phyloP scores from a whole-genome alignment of 306 rosid genomes.

The Pyrus bretschneideri region DNA sequence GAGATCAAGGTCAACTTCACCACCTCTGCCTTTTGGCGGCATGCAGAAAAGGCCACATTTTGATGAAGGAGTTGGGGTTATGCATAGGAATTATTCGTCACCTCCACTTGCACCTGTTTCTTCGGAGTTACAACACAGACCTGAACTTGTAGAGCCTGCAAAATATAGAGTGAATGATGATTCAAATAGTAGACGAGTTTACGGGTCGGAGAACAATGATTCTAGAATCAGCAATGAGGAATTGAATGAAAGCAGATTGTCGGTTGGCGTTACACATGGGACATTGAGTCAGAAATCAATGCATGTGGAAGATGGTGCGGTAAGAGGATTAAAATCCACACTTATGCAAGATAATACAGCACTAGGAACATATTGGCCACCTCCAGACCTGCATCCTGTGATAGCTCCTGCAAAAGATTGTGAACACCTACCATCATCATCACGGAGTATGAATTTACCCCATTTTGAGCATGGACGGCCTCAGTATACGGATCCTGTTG shows the following conservation, averaged over 20 bases:
- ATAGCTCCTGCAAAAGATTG: constrained; percentile 29
- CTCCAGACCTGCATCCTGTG: constrained; percentile 29
- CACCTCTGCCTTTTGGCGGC: constrained; percentile 31
- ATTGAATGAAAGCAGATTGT: constrained; percentile 33
- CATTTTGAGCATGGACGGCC: constrained; percentile 47
- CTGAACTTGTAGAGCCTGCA: constrained; percentile 27
- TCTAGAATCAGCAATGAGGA: constrained; percentile 41
- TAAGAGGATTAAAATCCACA: constrained; percentile 17
- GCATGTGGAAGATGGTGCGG: constrained; percentile 31
- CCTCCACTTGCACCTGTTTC: constrained; percentile 21
- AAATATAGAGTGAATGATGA: constrained; percentile 32
- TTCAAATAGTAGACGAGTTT: constrained; percentile 21
- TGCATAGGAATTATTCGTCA: constrained; percentile 40
- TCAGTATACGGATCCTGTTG: constrained; percentile 29
- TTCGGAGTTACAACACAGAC: constrained; percentile 35
- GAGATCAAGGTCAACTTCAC: constrained; percentile 54
- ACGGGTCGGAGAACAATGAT: constrained; percentile 21
- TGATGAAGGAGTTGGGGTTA: constrained; percentile 31
- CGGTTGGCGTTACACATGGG: constrained; percentile 33
- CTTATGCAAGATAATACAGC: constrained; percentile 24
- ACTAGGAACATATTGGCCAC: constrained; percentile 34
- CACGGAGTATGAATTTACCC: constrained; percentile 27
- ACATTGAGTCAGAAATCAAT: constrained; percentile 34
- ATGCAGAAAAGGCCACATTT: constrained; percentile 39
- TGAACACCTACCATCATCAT: constrained; percentile 28